Evolutionary conservation across 768 basidiomycete species (phyloP).

Genomic region (Ephemerocybe angulata): DNA sequence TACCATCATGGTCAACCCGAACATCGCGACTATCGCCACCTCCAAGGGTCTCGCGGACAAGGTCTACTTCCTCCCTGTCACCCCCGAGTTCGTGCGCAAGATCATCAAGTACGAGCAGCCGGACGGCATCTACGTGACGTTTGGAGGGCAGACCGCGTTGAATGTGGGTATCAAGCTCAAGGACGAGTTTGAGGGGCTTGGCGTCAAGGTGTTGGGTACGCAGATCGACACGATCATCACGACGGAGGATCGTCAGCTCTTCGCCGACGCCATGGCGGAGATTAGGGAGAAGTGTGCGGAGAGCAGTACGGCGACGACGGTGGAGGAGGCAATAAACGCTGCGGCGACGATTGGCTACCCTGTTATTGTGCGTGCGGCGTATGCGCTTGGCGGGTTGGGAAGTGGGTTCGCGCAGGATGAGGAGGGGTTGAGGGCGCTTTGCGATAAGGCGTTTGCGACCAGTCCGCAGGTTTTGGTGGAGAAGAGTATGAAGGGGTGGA

Average conservation of each 20-base stretch:
- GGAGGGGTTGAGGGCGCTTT: conserved; percentile 81
- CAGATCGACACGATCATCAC: conserved; percentile 96
- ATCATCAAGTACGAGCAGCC: conserved; percentile 99
- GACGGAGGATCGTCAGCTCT: conserved; percentile 94
- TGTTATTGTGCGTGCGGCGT: conserved; percentile 95
- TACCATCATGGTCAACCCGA: conserved; percentile 97
- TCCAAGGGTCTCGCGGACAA: conserved; percentile 98
- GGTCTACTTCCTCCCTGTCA: conserved; percentile 98
- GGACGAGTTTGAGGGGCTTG: conserved; percentile 88
- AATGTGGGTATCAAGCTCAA: conserved; percentile 97
- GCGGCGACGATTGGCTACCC: conserved; percentile 88
- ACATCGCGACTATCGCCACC: conserved; percentile 98
- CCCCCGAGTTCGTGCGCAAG: conserved; percentile 95
- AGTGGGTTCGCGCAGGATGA: conserved; percentile 96
- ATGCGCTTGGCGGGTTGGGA: conserved; percentile 92
- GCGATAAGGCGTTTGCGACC: conserved; percentile 93
- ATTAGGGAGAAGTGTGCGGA: conserved; percentile 96
- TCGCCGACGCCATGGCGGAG: conserved; percentile 90
- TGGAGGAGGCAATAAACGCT: conserved; percentile 79
- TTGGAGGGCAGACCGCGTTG: conserved; percentile 96
- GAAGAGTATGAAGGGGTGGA: conserved; percentile 99
- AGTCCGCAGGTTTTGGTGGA: conserved; percentile 98
- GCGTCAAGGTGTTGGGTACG: conserved; percentile 92
- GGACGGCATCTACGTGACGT: conserved; percentile 98
- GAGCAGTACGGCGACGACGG: conserved; percentile 81